Conservation (phyloP, 345 rosid species). For the Brassica napus region Da-Ae NC_063447.1:52960001-52960500, state of each 20-base stretch:
- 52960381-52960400: not conserved
- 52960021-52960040: not conserved
- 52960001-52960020: not conserved
- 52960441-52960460: not conserved
- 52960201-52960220: no score
- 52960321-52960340: not conserved
- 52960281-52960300: not conserved
- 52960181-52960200: no score
- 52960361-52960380: not conserved
- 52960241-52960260: no score
- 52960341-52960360: not conserved
- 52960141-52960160: no score
- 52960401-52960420: not conserved
- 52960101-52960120: not conserved
- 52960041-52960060: no score
- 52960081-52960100: no score
- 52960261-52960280: no score
- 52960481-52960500: not conserved
- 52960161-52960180: no score
- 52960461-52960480: not conserved
- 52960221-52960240: no score
- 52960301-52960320: not conserved
- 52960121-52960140: no score
- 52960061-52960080: no score
- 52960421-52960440: not conserved